A percentile compares a stretch with the other conserved stretches of the same genome.
Evolutionary conservation across 495 filamentous ascomycete genomes (phyloP).

Genomic region (Penicillium macrosclerotiorum): DNA sequence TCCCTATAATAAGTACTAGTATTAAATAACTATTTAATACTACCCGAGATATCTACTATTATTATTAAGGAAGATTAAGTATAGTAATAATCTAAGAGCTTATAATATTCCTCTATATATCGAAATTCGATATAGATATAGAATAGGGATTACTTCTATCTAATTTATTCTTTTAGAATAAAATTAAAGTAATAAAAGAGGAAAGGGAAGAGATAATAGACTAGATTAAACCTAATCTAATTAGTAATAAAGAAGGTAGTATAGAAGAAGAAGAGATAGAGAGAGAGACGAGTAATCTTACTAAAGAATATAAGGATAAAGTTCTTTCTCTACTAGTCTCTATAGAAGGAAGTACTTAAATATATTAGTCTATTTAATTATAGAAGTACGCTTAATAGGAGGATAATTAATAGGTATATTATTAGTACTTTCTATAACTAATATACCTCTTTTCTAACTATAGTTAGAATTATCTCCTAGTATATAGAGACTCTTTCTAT

Average conservation of each 20-base stretch:
- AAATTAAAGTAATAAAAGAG: neutral
- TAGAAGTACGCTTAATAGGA: too few relatives aligned
- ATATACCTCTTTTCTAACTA: too few relatives aligned
- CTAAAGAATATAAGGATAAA: neutral
- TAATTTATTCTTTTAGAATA: neutral
- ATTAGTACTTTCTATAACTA: too few relatives aligned
- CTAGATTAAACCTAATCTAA: neutral
- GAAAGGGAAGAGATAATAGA: neutral
- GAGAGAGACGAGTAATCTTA: neutral
- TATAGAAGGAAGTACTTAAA: too few relatives aligned
- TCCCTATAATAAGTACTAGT: too few relatives aligned
- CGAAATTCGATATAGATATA: neutral
- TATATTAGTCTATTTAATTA: too few relatives aligned
- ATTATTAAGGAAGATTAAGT: neutral
- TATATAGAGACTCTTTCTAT: too few relatives aligned
- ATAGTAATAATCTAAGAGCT: neutral
- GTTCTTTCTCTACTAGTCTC: neutral
- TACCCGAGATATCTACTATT: neutral
- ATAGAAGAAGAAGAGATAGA: neutral
- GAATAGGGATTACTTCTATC: neutral
- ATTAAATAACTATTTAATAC: neutral
- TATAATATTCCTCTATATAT: too few relatives aligned
- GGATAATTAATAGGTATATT: too few relatives aligned
- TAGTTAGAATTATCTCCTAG: too few relatives aligned
- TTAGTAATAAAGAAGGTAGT: neutral